A percentile compares a stretch with the other conserved stretches of the same genome.
Conservation (phyloP, 192 early-diverging fungal genomes). For the Rhizoclosmatium sp. region DNA sequence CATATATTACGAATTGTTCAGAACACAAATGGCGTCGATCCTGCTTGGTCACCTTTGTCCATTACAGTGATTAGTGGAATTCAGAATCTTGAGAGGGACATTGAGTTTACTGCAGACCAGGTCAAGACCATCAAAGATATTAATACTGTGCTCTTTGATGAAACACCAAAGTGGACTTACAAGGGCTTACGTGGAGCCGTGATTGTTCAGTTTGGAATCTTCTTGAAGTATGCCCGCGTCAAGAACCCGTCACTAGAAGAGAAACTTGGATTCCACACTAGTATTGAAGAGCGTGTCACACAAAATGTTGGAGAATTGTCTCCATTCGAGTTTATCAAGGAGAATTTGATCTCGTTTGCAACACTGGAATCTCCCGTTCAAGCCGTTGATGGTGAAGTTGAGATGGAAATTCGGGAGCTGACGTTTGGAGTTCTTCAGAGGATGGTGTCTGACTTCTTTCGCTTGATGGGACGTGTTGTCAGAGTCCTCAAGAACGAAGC, state of each 20-base stretch:
- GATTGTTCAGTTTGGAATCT: conserved; percentile 31
- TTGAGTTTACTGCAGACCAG: conserved; percentile 25
- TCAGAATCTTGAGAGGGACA: neutral
- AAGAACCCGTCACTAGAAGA: conserved; percentile 19
- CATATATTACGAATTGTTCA: conserved; percentile 9
- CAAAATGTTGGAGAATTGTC: neutral
- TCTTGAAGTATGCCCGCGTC: conserved; percentile 6
- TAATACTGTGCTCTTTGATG: neutral
- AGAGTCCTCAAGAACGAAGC: conserved; percentile 39
- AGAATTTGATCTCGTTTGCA: conserved; percentile 6
- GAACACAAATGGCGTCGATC: conserved; percentile 9
- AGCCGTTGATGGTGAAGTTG: conserved; percentile 13
- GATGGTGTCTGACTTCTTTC: conserved; percentile 30
- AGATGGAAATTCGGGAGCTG: conserved; percentile 31
- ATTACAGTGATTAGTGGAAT: conserved; percentile 15
- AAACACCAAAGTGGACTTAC: neutral
- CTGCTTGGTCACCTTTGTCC: conserved; percentile 8
- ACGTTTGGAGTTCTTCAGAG: conserved; percentile 11
- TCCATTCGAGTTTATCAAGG: conserved; percentile 36
- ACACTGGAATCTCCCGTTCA: conserved; percentile 2
- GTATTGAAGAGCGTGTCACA: conserved; percentile 20
- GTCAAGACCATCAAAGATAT: neutral
- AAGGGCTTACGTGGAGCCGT: conserved; percentile 31
- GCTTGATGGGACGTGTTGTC: conserved; percentile 32
- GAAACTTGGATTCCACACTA: conserved; percentile 12